Evolutionary conservation across 1,284 basidiomycete species (phyloP).

Genomic region (Bjerkandera adusta): DNA sequence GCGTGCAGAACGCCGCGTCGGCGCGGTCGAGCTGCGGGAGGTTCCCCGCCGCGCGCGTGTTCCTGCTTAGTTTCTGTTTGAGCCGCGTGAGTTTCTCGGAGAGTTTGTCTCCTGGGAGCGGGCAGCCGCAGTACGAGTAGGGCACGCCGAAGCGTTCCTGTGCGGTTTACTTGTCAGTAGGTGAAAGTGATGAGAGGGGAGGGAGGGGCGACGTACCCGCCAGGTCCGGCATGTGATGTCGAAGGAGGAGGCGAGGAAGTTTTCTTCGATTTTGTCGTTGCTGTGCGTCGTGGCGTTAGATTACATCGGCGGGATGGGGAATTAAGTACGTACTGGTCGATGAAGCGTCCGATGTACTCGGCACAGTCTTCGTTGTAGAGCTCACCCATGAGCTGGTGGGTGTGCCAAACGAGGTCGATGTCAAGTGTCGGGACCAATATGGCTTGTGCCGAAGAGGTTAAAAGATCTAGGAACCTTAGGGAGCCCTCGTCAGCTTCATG

Average conservation of each 20-base stretch:
- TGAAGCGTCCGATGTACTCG: constrained; percentile 10
- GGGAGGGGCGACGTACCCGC: constrained; percentile 12
- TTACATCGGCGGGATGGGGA: too few species aligned
- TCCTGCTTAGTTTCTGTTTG: constrained; percentile 17
- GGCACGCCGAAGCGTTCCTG: too few species aligned
- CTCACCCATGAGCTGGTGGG: constrained; percentile 12
- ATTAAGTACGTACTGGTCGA: constrained; percentile 11
- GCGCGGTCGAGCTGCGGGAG: constrained; percentile 29
- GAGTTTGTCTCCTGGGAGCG: constrained; percentile 24
- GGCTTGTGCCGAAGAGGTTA: constrained; percentile 12
- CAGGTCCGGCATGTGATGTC: constrained; percentile 28
- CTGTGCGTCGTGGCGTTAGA: constrained; percentile 3
- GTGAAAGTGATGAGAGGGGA: not conserved
- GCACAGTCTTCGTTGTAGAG: constrained; percentile 11
- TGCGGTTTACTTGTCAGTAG: not conserved
- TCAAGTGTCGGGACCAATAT: constrained; percentile 20
- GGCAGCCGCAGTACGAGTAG: constrained; percentile 19
- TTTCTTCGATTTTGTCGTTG: constrained; percentile 26
- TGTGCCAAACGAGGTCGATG: constrained; percentile 20
- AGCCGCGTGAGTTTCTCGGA: constrained; percentile 30
- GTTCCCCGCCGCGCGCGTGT: constrained; percentile 18
- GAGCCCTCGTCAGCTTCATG: not conserved
- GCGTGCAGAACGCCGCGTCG: constrained; percentile 33
- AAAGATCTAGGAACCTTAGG: constrained; percentile 19
- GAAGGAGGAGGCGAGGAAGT: constrained; percentile 28